Percentiles rank a stretch among this genome's conserved stretches.
phyloP scores from a whole-genome alignment of 1,284 basidiomycete species.

The Inonotus hispidus region DNA sequence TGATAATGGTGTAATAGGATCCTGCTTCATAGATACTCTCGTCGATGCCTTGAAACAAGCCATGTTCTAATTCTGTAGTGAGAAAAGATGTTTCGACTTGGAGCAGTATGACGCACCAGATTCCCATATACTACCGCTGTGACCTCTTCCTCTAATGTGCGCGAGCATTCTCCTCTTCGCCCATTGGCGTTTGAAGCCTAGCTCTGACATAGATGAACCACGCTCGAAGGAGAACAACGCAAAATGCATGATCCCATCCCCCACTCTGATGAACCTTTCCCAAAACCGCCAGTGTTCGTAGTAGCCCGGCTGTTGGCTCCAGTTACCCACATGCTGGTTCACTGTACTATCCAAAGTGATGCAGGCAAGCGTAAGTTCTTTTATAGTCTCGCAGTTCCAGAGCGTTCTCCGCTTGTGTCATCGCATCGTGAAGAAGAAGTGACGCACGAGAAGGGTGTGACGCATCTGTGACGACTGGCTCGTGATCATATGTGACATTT shows the following conservation, averaged over 20 bases:
- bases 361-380: too few species aligned
- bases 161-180: constrained; percentile 42
- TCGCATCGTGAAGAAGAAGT: too few species aligned
- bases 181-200: constrained; percentile 63
- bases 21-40: constrained; percentile 14
- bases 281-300: constrained; percentile 66
- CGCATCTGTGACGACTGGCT: too few species aligned
- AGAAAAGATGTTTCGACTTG: background rate
- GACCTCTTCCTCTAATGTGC: constrained; percentile 37
- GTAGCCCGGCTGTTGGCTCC: constrained; percentile 45
- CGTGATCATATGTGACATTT: too few species aligned
- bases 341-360: too few species aligned
- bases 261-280: constrained; percentile 58
- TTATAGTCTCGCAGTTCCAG: too few species aligned
- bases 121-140: constrained; percentile 50
- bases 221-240: constrained; percentile 38
- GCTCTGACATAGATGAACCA: constrained; percentile 36
- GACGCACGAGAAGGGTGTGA: too few species aligned
- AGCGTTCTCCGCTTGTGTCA: too few species aligned
- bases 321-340: constrained; percentile 50
- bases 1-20: background rate
- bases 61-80: constrained; percentile 31
- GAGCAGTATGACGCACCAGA: constrained; percentile 40
- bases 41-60: constrained; percentile 37
- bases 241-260: constrained; percentile 72